phyloP scores from a whole-genome alignment of 2,329 filamentous ascomycete genomes.

The Alternaria metachromatica region DNA sequence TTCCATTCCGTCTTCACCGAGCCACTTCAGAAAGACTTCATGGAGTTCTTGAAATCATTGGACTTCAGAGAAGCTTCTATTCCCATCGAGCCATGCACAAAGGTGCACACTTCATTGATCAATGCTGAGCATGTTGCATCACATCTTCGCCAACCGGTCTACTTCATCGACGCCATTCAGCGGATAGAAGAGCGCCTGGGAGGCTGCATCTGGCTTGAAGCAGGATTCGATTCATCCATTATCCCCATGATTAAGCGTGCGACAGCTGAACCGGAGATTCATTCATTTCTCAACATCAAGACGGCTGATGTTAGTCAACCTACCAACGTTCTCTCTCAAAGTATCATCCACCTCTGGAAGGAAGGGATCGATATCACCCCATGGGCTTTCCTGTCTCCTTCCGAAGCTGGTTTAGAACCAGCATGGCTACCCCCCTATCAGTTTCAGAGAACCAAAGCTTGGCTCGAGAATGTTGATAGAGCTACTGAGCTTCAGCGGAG shows the following conservation, averaged over 20 bases:
- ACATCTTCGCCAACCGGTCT: conserved; percentile 56
- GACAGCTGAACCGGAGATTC: conserved; percentile 11
- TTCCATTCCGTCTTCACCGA: conserved; percentile 43
- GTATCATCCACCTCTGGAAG: conserved; percentile 51
- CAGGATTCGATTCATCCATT: conserved; percentile 31
- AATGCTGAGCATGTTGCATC: conserved; percentile 16
- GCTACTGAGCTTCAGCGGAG: conserved; percentile 3
- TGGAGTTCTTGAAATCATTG: background rate
- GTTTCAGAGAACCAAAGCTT: conserved; percentile 31
- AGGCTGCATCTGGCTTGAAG: conserved; percentile 31
- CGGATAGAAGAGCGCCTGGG: conserved; percentile 42
- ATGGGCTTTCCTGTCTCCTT: conserved; percentile 51
- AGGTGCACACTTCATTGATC: background rate
- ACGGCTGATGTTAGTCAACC: conserved; percentile 13
- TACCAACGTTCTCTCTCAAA: conserved; percentile 29
- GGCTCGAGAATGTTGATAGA: conserved; percentile 22
- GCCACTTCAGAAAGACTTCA: conserved; percentile 29
- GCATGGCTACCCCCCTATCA: conserved; percentile 40
- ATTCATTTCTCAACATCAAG: conserved; percentile 5
- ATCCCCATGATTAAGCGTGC: conserved; percentile 39
- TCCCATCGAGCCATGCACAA: conserved; percentile 10
- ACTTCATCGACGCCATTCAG: conserved; percentile 53
- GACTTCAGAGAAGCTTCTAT: conserved; percentile 6
- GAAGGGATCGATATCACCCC: conserved; percentile 43
- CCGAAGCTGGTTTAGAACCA: conserved; percentile 22